Conservation (phyloP, 805 yeast genomes). For the Isabelozyma heimii region DNA sequence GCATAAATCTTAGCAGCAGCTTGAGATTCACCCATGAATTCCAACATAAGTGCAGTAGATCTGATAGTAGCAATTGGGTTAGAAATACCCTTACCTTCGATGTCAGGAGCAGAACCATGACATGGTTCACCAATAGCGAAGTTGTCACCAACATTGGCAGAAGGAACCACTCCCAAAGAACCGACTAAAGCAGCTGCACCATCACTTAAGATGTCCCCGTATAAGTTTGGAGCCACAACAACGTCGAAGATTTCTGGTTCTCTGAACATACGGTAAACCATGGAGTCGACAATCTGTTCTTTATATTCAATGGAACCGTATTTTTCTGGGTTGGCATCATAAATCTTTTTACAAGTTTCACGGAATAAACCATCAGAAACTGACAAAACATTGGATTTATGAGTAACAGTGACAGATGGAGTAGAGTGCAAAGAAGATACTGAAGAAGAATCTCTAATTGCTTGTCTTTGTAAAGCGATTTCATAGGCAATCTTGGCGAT, state of each 20-base stretch:
- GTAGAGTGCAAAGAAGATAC: conserved; percentile 30
- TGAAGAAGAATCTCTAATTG: conserved; percentile 58
- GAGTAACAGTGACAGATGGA: conserved; percentile 86
- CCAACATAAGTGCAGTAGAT: conserved; percentile 96
- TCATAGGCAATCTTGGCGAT: conserved; percentile 91
- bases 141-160: conserved; percentile 94
- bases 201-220: conserved; percentile 94
- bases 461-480: conserved; percentile 88
- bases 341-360: conserved; percentile 70
- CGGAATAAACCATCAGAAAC: conserved; percentile 95
- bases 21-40: conserved; percentile 86
- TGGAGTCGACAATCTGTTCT: conserved; percentile 98
- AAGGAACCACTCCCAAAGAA: conserved; percentile 95
- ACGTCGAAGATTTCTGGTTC: conserved; percentile 98
- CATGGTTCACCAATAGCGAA: conserved; percentile 99
- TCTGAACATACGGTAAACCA: conserved; percentile 98
- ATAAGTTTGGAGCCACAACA: conserved; percentile 96
- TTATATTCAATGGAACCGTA: conserved; percentile 66
- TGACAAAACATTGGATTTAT: conserved; percentile 92
- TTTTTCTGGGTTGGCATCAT: conserved; percentile 53
- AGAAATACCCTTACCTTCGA: conserved; percentile 90
- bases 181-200: conserved; percentile 99
- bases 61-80: conserved; percentile 98
- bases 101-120: conserved; percentile 99
- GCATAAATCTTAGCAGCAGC: conserved; percentile 90